Evolutionary conservation across 331 rosid species (phyloP), one percentile per base, ranked within the genome.

Genomic region (Malus hybrid): DNA sequence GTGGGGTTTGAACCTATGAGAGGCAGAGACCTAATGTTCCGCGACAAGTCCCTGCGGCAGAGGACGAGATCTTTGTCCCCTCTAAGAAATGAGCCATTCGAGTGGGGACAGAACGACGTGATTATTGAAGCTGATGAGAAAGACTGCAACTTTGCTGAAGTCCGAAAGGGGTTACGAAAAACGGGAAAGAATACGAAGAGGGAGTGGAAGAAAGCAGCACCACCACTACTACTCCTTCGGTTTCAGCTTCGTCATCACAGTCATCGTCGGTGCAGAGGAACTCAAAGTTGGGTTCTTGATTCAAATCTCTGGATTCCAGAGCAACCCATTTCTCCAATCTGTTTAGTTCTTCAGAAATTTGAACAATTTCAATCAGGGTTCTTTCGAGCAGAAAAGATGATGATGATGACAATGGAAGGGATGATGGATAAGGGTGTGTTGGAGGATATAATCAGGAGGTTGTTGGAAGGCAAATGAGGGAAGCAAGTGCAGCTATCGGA

Each of bases 1-100:
- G 56, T 22, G 24, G 24, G 29, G 1, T 73, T 75, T 1, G 75
- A 61, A 26, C 83, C 79, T 16, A 83, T 74, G 10, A 81, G 96
- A 77, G 97, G 99, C 9, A 90, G 99, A 82, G 99, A 94, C 92
- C 96, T 92, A 82, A 86, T 92, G 66, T 71, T 86, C 4, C 72
- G 95, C 2, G 86, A 87, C 57, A 92, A 86, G 78, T 92, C 96
- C 5, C 60, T 87, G 29, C 81, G 96, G 48, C 77, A 96, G 22
- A 87, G 99, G 84, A 90, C 96, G 73, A 92, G 95, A 90, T 94
- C 99, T 78, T 75, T 92, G 96, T 94, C 99, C 1, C 99, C 99
- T 2, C 75, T 94, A 19, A 81, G 96, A 16, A 88, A 75, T 57
- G 66, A 82, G 9, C 87, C 63, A 13, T 32, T 75, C 11, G 97